phyloP scores from a whole-genome alignment of 2,329 filamentous ascomycete genomes.

The Ophiocordyceps robertsii region DNA sequence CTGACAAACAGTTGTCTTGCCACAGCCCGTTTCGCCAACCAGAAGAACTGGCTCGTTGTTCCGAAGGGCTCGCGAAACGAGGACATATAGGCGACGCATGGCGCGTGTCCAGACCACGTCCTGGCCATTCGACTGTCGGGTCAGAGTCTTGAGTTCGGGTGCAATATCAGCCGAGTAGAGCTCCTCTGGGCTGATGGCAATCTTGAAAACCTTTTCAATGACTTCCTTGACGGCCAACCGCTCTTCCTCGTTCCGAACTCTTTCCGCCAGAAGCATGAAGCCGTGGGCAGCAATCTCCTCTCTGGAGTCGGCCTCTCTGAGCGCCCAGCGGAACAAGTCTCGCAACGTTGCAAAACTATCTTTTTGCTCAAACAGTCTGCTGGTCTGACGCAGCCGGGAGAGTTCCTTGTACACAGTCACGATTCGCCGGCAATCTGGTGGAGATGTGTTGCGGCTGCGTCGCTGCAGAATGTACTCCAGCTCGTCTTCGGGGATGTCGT shows the following conservation, averaged over 20 bases:
- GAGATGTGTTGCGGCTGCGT: constrained; percentile 72
- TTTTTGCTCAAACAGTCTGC: constrained; percentile 87
- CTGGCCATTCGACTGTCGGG: constrained; percentile 34
- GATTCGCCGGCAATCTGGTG: constrained; percentile 82
- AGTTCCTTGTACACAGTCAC: constrained; percentile 90
- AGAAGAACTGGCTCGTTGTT: constrained; percentile 91
- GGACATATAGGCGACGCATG: constrained; percentile 80
- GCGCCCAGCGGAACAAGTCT: constrained; percentile 92
- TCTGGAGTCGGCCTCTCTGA: constrained; percentile 69
- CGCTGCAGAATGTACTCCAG: constrained; percentile 83
- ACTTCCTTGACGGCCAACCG: constrained; percentile 70
- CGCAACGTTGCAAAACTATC: constrained; percentile 92
- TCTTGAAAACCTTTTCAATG: constrained; percentile 83
- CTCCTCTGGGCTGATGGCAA: constrained; percentile 58
- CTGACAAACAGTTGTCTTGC: constrained; percentile 95
- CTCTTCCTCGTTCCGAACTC: constrained; percentile 85
- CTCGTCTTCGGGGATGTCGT: constrained; percentile 93
- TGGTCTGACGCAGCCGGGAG: constrained; percentile 78
- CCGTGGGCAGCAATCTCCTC: constrained; percentile 85
- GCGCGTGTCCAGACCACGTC: constrained; percentile 87
- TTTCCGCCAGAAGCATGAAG: constrained; percentile 90
- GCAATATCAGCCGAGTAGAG: constrained; percentile 56
- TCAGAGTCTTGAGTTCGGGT: constrained; percentile 38
- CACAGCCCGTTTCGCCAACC: constrained; percentile 92
- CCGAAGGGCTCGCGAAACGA: constrained; percentile 73